Base-by-base conservation (phyloP, 805 yeast species). In the Candida patagonica region DNA sequence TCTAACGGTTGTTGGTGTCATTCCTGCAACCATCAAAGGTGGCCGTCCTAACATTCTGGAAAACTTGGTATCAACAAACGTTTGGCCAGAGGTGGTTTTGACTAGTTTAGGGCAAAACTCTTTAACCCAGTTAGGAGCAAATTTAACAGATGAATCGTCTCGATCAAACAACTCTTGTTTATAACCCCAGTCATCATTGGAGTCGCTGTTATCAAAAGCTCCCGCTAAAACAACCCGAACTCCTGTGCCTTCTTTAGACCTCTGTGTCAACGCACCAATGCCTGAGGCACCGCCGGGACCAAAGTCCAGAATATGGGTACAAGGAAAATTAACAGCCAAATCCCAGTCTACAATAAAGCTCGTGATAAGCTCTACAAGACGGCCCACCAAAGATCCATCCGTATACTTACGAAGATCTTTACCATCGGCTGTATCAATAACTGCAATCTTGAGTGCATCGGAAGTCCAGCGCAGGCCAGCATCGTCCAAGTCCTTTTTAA, bases 251-350 rank as follows among this genome's bases (percentile, higher is more conserved):
- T 92, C 98, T 65, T 89, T 92, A 71, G 89, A 92, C 67, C 95
- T 81, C 66, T 87, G 96, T 42, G 98, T 92, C 53, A 92, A 73
- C 46, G 83, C 83, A 66, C 98, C 98, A 51, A 92, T 71, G 55
- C 98, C 99, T 33, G 96, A 84, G 27, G 85, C 78, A 53, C 97
- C 97, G 65, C 99, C 98, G 46, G 98, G 99, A 60, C 99, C 99
- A 54, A 92, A 92, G 66, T 92, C 99, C 47, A 92, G 63, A 54
- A 92, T 75, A 61, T 92, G 98, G 35, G 96, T 83, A 21, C 92
- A 74, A 35, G 73, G 61, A 61, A 84, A 85, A 49, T 74, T 60
- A 26, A 96, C 88, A 23, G 97, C 94, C 22, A 52, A 50, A 67
- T 92, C 97, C 99, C 99, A 92, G 65, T 84, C 73, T 49, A 92